Conservation (phyloP, 176 grass and related monocot species). For the Triticum urartu region DNA sequence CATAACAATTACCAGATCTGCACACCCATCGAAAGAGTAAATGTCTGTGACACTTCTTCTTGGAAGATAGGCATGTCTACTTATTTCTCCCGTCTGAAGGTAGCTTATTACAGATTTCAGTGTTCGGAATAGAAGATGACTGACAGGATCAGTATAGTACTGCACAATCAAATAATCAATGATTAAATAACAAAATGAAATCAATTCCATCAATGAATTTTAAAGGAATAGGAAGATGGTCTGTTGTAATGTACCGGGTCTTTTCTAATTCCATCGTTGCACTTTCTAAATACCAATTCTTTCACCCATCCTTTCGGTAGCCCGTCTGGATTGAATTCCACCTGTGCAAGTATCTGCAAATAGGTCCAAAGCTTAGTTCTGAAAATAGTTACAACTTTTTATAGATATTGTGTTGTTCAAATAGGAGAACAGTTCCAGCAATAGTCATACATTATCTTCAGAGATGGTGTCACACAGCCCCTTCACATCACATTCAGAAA, state of each 20-base stretch:
- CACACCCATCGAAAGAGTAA: conserved; percentile 47
- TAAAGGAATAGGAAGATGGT: background rate
- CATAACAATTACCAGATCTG: conserved; percentile 40
- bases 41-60: conserved; percentile 46
- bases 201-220: background rate
- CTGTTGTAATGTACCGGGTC: conserved; percentile 37
- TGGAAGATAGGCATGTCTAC: conserved; percentile 46
- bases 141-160: conserved; percentile 57
- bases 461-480: conserved; percentile 36
- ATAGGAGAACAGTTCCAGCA: conserved; percentile 20
- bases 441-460: conserved; percentile 38
- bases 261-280: conserved; percentile 52
- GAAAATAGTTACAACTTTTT: background rate
- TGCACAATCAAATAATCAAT: conserved; percentile 35
- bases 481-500: conserved; percentile 32
- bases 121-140: conserved; percentile 54
- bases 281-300: conserved; percentile 49
- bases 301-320: conserved; percentile 61
- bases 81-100: conserved; percentile 56
- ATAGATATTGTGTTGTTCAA: background rate
- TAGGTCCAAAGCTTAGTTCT: conserved; percentile 15
- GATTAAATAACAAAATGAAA: conserved; percentile 26
- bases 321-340: conserved; percentile 59
- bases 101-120: conserved; percentile 47
- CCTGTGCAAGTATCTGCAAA: conserved; percentile 47